Conservation (phyloP, 108 stramenopile species). For the Cyclotella choctawhatcheeana region DNA sequence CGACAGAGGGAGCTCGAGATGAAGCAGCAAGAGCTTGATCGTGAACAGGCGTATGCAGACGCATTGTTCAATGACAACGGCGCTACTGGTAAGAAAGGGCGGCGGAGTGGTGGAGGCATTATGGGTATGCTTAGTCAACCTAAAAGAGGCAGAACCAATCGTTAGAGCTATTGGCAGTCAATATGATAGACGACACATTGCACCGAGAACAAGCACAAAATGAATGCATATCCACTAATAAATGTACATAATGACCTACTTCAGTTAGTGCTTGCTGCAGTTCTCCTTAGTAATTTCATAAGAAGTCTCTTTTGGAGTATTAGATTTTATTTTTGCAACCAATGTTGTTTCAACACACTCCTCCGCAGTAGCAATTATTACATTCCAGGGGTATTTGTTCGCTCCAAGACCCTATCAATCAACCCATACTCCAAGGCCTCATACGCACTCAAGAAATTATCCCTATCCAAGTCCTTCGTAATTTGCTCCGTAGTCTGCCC, state of each 20-base stretch:
- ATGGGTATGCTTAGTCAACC: slow-evolving; percentile 24
- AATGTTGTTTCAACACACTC: too few relatives aligned
- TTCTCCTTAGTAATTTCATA: too few relatives aligned
- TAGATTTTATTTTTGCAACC: too few relatives aligned
- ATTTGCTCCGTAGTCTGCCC: slow-evolving; percentile 94
- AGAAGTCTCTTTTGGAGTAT: too few relatives aligned
- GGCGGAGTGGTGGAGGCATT: slow-evolving; percentile 26
- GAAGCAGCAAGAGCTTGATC: slow-evolving; percentile 56
- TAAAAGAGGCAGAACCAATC: slow-evolving; percentile 38
- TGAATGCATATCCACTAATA: too few relatives aligned
- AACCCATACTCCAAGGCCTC: slow-evolving; percentile 95
- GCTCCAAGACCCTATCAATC: slow-evolving; percentile 94
- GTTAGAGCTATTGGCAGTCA: background rate
- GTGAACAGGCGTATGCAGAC: slow-evolving; percentile 64
- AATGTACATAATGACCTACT: too few relatives aligned
- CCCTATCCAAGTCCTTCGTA: slow-evolving; percentile 93
- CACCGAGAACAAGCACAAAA: too few relatives aligned
- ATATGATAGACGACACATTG: too few relatives aligned
- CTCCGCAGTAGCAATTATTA: slow-evolving; percentile 9
- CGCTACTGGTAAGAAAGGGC: slow-evolving; percentile 32
- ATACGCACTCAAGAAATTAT: slow-evolving; percentile 97
- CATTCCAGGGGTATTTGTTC: slow-evolving; percentile 45
- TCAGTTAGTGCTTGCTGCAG: too few relatives aligned
- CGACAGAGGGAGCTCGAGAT: slow-evolving; percentile 51
- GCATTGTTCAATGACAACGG: slow-evolving; percentile 57